Base-by-base conservation (phyloP, 768 basidiomycete species). In the Podaxis mareebaensis region DNA sequence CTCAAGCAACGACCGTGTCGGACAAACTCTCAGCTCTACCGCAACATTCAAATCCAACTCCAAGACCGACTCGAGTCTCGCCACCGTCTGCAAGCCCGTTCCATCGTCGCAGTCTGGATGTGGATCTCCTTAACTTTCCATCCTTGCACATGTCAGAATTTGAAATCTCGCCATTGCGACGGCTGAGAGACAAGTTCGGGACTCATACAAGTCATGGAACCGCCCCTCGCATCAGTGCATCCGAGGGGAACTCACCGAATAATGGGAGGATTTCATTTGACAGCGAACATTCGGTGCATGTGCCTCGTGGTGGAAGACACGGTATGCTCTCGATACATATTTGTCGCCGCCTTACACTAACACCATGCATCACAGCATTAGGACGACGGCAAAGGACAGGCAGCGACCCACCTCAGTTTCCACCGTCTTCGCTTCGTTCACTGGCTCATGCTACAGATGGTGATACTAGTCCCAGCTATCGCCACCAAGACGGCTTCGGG, bases 101-200 rank as follows among this genome's bases (percentile, higher is more conserved):
- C 26, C 46, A 51, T 24, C 54, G 61, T 15, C 54, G 42, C 11
- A 63, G 61, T 20, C 30, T 63, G 3, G 54, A 63, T 39, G 54
- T 54, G 15, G 28, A 40, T 4, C 30, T 63, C n/a, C 54, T 63
- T 24, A 63, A 63, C 17, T 63, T 63, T 10, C 54, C 61, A 1
- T 39, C 61, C 10, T 42, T 63, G 12, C 33, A 38, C 17, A n/a
- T 57, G 61, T 57, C 54, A 24, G 61, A 63, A 12, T 49, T 22
- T 17, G 61, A 63, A 40, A 38, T 57, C 10, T 63, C 54, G 15
- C 61, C 61, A 3, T 39, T 62, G 46, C 61, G 38, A 7, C 56
- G 36, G 38, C n/a, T 63, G 48, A 63, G 36, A 26, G 55, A 63
- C 48, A 49, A 52, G 22, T 40, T 63, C 7, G 61, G 55, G n/a